Evolutionary conservation across 2,329 filamentous ascomycete species (phyloP).

Genomic region (Ophiostoma novo-ulmi): DNA sequence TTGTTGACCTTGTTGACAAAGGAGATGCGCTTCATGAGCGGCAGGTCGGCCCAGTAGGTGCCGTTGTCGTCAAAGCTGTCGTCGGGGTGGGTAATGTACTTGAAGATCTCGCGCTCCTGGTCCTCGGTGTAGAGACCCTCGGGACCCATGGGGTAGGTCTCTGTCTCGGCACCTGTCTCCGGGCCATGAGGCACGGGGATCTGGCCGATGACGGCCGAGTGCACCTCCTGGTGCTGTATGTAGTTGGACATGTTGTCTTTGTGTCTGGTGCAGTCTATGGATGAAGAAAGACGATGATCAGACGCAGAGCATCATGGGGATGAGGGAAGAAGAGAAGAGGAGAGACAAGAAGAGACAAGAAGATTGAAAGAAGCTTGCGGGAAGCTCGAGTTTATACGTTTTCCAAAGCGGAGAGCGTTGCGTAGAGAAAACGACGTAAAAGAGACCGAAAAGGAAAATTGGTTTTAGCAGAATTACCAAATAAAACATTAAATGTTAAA

Average conservation of each 20-base stretch:
- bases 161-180: conserved; percentile 45
- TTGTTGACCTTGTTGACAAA: conserved; percentile 73
- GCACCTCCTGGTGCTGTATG: conserved; percentile 39
- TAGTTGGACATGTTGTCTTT: conserved; percentile 35
- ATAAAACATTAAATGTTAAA: not conserved
- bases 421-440: not conserved
- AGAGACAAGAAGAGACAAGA: not conserved
- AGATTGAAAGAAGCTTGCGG: conserved; percentile 15
- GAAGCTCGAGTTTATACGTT: conserved; percentile 20
- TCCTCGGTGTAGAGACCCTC: conserved; percentile 41
- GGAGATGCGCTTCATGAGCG: conserved; percentile 59
- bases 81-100: conserved; percentile 76
- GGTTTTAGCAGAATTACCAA: not conserved
- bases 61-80: conserved; percentile 80
- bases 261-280: not conserved
- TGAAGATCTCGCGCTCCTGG: conserved; percentile 60
- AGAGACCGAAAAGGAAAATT: not conserved
- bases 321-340: not conserved
- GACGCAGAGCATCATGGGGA: conserved; percentile 18
- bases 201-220: conserved; percentile 44
- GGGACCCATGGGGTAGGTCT: conserved; percentile 41
- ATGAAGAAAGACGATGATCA: conserved; percentile 1
- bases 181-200: conserved; percentile 53
- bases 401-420: conserved; percentile 9
- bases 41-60: conserved; percentile 89